phyloP scores from a whole-genome alignment of 352 stramenopile genomes.

The Phytophthora hibernalis region DNA sequence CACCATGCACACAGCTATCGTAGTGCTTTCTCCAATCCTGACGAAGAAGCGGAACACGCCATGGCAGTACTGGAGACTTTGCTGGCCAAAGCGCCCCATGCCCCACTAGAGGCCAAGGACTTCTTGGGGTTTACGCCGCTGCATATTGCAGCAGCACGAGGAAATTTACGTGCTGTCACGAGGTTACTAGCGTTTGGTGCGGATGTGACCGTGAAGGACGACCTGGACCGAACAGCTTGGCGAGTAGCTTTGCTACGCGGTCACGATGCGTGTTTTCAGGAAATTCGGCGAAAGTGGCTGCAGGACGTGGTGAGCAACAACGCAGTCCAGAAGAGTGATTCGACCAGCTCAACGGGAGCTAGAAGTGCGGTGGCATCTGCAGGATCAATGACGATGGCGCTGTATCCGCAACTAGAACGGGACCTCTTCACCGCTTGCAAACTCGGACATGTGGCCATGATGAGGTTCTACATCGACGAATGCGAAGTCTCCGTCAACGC shows the following conservation, averaged over 20 bases:
- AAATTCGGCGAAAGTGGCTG: conserved; percentile 72
- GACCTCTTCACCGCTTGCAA: conserved; percentile 37
- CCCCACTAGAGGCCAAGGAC: conserved; percentile 55
- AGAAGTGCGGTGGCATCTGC: conserved; percentile 4
- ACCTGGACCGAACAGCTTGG: conserved; percentile 60
- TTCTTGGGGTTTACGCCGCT: conserved; percentile 66
- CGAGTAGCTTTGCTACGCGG: conserved; percentile 58
- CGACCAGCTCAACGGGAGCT: conserved; percentile 2
- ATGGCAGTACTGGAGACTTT: conserved; percentile 43
- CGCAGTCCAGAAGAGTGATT: conserved; percentile 10
- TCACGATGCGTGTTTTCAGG: conserved; percentile 67
- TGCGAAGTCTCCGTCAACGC: conserved; percentile 47
- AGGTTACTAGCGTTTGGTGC: conserved; percentile 54
- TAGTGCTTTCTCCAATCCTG: conserved; percentile 1
- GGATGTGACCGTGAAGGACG: conserved; percentile 55
- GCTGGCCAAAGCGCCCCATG: conserved; percentile 40
- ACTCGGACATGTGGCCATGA: conserved; percentile 28
- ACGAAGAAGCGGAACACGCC: conserved; percentile 36
- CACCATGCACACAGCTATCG: conserved; percentile 23
- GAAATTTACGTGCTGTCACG: conserved; percentile 47
- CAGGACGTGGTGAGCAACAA: conserved; percentile 38
- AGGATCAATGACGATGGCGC: conserved; percentile 11
- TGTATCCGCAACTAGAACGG: conserved; percentile 49
- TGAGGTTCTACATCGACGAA: conserved; percentile 50
- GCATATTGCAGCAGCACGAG: conserved; percentile 58